phyloP scores from a whole-genome alignment of 1,139 yeast species.

The Yamadazyma taylorii region DNA sequence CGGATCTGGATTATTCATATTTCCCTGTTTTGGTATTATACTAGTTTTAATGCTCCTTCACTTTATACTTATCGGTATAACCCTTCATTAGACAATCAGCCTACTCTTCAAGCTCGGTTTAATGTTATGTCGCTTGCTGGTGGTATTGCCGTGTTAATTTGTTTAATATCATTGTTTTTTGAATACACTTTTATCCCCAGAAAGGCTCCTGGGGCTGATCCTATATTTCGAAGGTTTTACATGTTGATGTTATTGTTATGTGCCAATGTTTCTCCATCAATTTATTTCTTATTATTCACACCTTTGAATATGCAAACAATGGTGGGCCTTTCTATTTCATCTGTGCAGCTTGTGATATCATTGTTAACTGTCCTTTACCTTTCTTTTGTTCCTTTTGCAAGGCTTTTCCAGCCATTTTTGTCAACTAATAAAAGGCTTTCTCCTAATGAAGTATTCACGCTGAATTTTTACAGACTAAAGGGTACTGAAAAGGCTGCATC shows the following conservation, averaged over 20 bases:
- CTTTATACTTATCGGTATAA: slow-evolving; percentile 52
- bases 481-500: slow-evolving; percentile 45
- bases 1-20: slow-evolving; percentile 64
- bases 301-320: slow-evolving; percentile 27
- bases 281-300: slow-evolving; percentile 33
- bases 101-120: slow-evolving; percentile 46
- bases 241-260: slow-evolving; percentile 29
- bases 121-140: slow-evolving; percentile 55
- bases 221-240: slow-evolving; percentile 35
- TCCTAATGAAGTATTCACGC: slow-evolving; percentile 37
- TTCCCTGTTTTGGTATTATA: slow-evolving; percentile 59
- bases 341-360: slow-evolving; percentile 47
- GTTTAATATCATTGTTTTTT: slow-evolving; percentile 40
- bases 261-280: slow-evolving; percentile 39
- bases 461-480: slow-evolving; percentile 33
- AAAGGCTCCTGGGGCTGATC: slow-evolving; percentile 54
- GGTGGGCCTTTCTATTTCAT: slow-evolving; percentile 37
- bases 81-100: slow-evolving; percentile 46
- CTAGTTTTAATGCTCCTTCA: slow-evolving; percentile 53
- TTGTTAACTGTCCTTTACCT: slow-evolving; percentile 42
- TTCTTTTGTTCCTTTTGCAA: slow-evolving; percentile 47
- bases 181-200: slow-evolving; percentile 56
- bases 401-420: slow-evolving; percentile 30
- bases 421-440: slow-evolving; percentile 22
- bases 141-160: slow-evolving; percentile 42